Evolutionary conservation across 768 basidiomycete genomes (phyloP).

Genomic region (Pulveroboletus sp.): DNA sequence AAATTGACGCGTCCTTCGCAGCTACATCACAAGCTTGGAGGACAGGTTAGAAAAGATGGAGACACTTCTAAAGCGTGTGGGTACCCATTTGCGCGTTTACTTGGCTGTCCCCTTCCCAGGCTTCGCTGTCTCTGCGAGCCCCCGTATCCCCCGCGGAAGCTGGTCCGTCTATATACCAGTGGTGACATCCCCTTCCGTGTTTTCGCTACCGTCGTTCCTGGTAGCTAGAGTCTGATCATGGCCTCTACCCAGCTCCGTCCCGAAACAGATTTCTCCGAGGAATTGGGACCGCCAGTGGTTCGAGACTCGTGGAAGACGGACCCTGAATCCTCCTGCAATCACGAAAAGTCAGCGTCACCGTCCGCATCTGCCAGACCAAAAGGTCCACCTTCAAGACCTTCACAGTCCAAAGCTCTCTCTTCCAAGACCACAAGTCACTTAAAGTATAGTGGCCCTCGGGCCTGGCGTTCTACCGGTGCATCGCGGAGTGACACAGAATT

Average conservation of each 20-base stretch:
- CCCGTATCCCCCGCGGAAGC: background rate
- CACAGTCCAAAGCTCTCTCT: constrained; percentile 6
- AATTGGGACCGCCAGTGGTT: constrained; percentile 57
- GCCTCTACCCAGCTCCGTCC: constrained; percentile 49
- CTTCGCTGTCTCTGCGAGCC: background rate
- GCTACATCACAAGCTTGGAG: constrained; percentile 56
- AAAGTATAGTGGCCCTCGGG: constrained; percentile 5
- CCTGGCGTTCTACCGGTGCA: constrained; percentile 17
- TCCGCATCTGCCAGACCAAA: constrained; percentile 12
- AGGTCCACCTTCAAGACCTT: constrained; percentile 7
- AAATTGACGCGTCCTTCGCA: constrained; percentile 18
- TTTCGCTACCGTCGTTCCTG: background rate
- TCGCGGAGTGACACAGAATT: constrained; percentile 26
- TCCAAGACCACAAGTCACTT: constrained; percentile 4
- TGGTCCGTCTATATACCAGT: background rate
- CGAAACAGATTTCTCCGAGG: constrained; percentile 53
- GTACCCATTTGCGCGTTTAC: constrained; percentile 7
- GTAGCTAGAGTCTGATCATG: constrained; percentile 7
- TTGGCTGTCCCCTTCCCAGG: background rate
- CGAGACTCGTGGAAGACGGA: constrained; percentile 60
- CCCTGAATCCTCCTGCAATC: constrained; percentile 13
- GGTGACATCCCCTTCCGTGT: background rate
- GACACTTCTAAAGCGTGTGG: constrained; percentile 47
- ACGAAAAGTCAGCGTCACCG: constrained; percentile 23
- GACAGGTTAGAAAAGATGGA: constrained; percentile 56